Evolutionary conservation across 2,329 filamentous ascomycete species (phyloP).

Genomic region (Shiraia sp.): DNA sequence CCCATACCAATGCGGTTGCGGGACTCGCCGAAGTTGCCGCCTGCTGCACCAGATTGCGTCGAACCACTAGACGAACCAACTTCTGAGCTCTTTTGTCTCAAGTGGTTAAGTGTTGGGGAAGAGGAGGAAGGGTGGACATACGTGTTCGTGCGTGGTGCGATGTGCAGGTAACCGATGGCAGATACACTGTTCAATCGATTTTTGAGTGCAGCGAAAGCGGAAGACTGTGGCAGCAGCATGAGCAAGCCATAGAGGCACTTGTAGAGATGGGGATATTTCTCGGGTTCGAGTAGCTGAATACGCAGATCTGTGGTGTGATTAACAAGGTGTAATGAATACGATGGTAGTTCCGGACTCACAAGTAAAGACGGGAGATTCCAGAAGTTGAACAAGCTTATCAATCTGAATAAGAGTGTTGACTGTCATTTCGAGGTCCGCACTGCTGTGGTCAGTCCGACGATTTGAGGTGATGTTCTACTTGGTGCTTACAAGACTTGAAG

Average conservation of each 20-base stretch:
- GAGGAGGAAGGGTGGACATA: constrained; percentile 57
- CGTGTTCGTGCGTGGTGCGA: constrained; percentile 73
- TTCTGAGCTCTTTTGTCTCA: constrained; percentile 49
- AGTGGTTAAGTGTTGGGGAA: constrained; percentile 44
- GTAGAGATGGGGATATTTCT: constrained; percentile 92
- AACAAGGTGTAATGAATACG: not conserved
- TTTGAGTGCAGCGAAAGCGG: constrained; percentile 93
- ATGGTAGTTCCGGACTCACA: constrained; percentile 60
- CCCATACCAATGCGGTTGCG: constrained; percentile 8
- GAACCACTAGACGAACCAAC: constrained; percentile 37
- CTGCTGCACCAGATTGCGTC: constrained; percentile 38
- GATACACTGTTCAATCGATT: constrained; percentile 96
- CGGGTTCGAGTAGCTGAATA: constrained; percentile 91
- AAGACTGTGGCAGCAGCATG: constrained; percentile 98
- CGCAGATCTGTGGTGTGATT: constrained; percentile 70
- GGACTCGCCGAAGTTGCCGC: constrained; percentile 5
- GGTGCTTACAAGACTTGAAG: constrained; percentile 83
- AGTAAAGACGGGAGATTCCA: constrained; percentile 97
- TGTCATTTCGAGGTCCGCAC: constrained; percentile 96
- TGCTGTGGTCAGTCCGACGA: constrained; percentile 48
- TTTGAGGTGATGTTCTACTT: not conserved
- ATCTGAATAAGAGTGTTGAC: constrained; percentile 99
- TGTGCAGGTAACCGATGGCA: constrained; percentile 93
- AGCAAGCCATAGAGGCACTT: constrained; percentile 96
- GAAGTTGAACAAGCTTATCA: constrained; percentile 93